These are phyloP conservation scores for Jatropha multifida DNA, from an alignment of 441 rosid genomes.

Conservation along the genomic window DNA sequence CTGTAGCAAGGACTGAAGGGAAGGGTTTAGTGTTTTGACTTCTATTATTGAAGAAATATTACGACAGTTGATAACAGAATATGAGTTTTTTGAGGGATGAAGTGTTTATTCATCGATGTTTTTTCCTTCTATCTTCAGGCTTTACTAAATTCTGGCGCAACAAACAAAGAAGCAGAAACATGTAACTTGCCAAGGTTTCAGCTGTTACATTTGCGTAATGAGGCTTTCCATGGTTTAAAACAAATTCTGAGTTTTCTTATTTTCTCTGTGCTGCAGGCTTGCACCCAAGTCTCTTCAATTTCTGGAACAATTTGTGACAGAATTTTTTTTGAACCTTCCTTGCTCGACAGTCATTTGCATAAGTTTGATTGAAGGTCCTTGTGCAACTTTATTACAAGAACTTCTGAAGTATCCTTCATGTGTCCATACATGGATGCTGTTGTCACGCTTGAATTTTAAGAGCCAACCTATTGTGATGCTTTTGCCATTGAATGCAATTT, in stretches of 20 bases:
- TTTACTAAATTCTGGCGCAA: slow-evolving; percentile 35
- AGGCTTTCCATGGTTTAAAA: slow-evolving; percentile 14
- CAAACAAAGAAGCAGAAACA: slow-evolving; percentile 36
- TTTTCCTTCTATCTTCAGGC: slow-evolving; percentile 33
- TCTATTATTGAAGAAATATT: neutral
- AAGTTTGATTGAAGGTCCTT: slow-evolving; percentile 67
- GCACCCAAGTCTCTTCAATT: slow-evolving; percentile 66
- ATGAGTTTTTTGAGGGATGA: neutral
- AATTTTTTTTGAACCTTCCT: slow-evolving; percentile 66
- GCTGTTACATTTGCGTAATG: slow-evolving; percentile 20
- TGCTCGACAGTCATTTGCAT: slow-evolving; percentile 64
- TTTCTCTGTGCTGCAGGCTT: slow-evolving; percentile 55
- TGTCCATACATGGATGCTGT: slow-evolving; percentile 63
- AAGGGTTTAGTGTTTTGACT: neutral
- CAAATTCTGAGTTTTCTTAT: slow-evolving; percentile 16
- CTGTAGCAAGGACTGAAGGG: neutral
- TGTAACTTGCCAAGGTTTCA: slow-evolving; percentile 53
- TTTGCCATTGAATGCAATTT: slow-evolving; percentile 63
- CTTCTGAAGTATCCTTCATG: slow-evolving; percentile 50
- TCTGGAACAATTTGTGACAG: slow-evolving; percentile 60
- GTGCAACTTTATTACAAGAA: slow-evolving; percentile 54
- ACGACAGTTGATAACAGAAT: neutral
- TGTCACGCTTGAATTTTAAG: slow-evolving; percentile 65
- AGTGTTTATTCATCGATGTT: neutral
- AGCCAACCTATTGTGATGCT: slow-evolving; percentile 75